Evolutionary conservation across 2,329 filamentous ascomycete genomes (phyloP).

Genomic region (Parastagonospora avenae): DNA sequence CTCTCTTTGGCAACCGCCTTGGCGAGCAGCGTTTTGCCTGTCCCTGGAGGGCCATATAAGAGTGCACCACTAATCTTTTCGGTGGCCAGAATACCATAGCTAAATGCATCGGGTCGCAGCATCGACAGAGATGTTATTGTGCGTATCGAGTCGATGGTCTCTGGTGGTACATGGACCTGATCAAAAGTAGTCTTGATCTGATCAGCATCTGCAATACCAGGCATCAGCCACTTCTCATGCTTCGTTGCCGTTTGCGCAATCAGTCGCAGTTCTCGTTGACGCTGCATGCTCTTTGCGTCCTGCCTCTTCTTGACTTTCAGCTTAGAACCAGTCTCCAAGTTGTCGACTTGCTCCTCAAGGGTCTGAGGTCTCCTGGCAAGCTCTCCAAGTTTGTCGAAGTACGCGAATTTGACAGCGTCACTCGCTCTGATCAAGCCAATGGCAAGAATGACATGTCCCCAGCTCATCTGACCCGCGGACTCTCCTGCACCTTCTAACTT

Average conservation of each 20-base stretch:
- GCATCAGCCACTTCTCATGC: slow-evolving; percentile 81
- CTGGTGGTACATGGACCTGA: slow-evolving; percentile 80
- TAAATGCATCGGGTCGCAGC: slow-evolving; percentile 89
- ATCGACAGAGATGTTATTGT: slow-evolving; percentile 88
- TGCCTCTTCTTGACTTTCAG: slow-evolving; percentile 12
- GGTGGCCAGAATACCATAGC: slow-evolving; percentile 87
- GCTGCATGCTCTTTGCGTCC: slow-evolving; percentile 25
- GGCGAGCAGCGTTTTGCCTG: slow-evolving; percentile 69
- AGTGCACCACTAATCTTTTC: slow-evolving; percentile 91
- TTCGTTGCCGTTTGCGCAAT: slow-evolving; percentile 57
- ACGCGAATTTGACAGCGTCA: slow-evolving; percentile 55
- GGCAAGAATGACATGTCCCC: slow-evolving; percentile 50
- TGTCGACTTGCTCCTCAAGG: slow-evolving; percentile 5
- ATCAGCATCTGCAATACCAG: slow-evolving; percentile 79
- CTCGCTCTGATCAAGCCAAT: slow-evolving; percentile 51
- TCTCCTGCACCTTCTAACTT: slow-evolving; percentile 2
- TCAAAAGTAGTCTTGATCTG: slow-evolving; percentile 86
- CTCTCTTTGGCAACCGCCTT: slow-evolving; percentile 69
- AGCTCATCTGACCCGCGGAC: slow-evolving; percentile 35
- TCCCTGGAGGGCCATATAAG: slow-evolving; percentile 80
- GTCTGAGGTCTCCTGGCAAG: slow-evolving; percentile 9
- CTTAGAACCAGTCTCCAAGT: slow-evolving; percentile 7
- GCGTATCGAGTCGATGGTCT: slow-evolving; percentile 86
- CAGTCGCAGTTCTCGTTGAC: slow-evolving; percentile 60
- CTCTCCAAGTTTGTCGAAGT: slow-evolving; percentile 19